Percentiles rank a stretch among this genome's conserved stretches.
These are phyloP conservation scores for Carex littledalei DNA, from an alignment of 176 grass and related monocot genomes.

Conservation along the genomic window DNA sequence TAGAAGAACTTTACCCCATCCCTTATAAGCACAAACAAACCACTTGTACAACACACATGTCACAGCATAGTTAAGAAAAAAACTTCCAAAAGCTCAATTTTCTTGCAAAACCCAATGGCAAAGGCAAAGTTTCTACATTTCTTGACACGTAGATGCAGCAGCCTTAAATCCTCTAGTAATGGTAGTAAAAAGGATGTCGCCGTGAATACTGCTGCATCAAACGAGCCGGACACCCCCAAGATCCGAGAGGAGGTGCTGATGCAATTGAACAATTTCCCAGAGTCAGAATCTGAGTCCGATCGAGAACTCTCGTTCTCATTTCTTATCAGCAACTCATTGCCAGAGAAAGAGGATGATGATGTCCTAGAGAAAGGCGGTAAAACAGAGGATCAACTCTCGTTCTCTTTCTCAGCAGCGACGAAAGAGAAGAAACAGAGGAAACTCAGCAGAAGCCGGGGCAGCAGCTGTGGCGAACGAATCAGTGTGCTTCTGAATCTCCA, in stretches of 20 bases:
- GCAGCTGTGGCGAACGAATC: not conserved
- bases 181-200: slow-evolving; percentile 1
- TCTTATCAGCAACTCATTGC: slow-evolving; percentile 14
- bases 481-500: slow-evolving; percentile 33
- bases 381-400: not conserved
- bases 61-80: not conserved
- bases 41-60: not conserved
- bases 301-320: slow-evolving; percentile 31
- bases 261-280: slow-evolving; percentile 13
- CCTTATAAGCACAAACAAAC: not conserved
- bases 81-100: not conserved
- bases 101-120: not conserved
- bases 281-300: slow-evolving; percentile 15
- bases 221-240: not conserved
- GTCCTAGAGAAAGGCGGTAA: not conserved
- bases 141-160: not conserved
- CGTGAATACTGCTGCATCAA: not conserved
- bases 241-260: slow-evolving; percentile 17
- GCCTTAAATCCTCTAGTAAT: not conserved
- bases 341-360: not conserved
- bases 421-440: slow-evolving; percentile 14
- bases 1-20: not conserved
- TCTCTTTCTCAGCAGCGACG: no score
- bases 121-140: not conserved
- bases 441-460: slow-evolving; percentile 9